Evolutionary conservation across 495 filamentous ascomycete genomes (phyloP).

Genomic region (Aspergillus indologenus): DNA sequence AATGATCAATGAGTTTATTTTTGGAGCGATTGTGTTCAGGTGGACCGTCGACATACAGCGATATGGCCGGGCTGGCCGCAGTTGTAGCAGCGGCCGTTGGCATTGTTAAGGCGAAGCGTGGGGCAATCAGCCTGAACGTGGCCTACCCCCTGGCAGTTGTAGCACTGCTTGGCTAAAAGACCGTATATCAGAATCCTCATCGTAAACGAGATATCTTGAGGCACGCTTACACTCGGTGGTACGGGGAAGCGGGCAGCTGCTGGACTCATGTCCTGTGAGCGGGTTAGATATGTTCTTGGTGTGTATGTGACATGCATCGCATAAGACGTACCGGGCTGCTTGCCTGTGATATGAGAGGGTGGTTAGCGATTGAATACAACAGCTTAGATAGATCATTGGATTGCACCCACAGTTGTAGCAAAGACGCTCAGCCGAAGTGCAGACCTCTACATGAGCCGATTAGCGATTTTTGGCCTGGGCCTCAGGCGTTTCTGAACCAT

Average conservation of each 20-base stretch:
- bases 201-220: conserved; percentile 5
- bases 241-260: conserved; percentile 90
- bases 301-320: conserved; percentile 17
- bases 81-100: conserved; percentile 89
- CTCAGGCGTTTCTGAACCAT: conserved; percentile 3
- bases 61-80: conserved; percentile 91
- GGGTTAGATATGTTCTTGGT: conserved; percentile 31
- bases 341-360: conserved; percentile 50
- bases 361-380: conserved; percentile 24
- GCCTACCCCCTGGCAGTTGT: conserved; percentile 97
- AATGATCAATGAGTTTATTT: background rate
- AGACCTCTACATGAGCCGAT: conserved; percentile 65
- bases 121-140: conserved; percentile 99
- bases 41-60: conserved; percentile 51
- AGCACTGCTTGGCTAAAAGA: conserved; percentile 87
- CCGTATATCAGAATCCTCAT: conserved; percentile 26
- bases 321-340: conserved; percentile 69
- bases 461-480: conserved; percentile 14
- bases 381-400: conserved; percentile 9
- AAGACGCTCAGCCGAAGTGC: conserved; percentile 91
- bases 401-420: conserved; percentile 92
- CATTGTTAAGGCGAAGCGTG: conserved; percentile 86
- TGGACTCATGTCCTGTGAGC: conserved; percentile 88
- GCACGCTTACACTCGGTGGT: conserved; percentile 78
- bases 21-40: background rate